These are phyloP conservation scores for Tetradesmus lagerheimii DNA, from an alignment of 139 green algal species.

Conservation along the genomic window DNA sequence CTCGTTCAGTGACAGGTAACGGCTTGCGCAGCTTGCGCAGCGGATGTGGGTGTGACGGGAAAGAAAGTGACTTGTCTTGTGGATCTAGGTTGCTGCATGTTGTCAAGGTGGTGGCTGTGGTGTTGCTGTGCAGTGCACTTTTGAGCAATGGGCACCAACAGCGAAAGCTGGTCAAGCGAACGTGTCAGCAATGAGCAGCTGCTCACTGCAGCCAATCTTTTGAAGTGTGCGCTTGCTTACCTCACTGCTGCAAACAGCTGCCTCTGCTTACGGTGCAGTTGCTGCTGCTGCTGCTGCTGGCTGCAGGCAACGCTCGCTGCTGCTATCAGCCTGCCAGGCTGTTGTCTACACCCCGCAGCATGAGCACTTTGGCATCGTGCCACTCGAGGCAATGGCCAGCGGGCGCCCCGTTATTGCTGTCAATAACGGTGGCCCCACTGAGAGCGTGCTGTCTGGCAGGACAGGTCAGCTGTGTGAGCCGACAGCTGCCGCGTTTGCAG, in stretches of 20 bases:
- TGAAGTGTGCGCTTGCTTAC: too few relatives aligned
- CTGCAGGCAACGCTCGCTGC: slow-evolving; percentile 66
- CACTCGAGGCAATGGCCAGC: slow-evolving; percentile 96
- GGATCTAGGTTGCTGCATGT: too few relatives aligned
- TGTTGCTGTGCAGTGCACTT: not conserved
- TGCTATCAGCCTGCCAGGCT: slow-evolving; percentile 76
- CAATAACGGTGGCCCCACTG: slow-evolving; percentile 86
- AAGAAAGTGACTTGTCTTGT: not conserved
- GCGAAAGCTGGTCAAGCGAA: too few relatives aligned
- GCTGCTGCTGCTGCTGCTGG: not conserved
- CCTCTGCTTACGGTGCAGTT: not conserved
- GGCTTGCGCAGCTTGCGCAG: too few relatives aligned
- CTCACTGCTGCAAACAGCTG: too few relatives aligned
- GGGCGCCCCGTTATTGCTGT: slow-evolving; percentile 89
- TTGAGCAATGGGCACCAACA: too few relatives aligned
- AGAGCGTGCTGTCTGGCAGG: slow-evolving; percentile 78
- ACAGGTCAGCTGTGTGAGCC: slow-evolving; percentile 83
- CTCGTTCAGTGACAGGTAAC: too few relatives aligned
- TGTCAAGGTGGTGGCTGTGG: too few relatives aligned
- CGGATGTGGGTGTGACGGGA: too few relatives aligned
- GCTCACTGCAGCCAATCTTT: not conserved
- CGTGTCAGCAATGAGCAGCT: not conserved
- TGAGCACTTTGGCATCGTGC: slow-evolving; percentile 99
- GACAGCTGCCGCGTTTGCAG: slow-evolving; percentile 52
- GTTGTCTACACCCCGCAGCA: slow-evolving; percentile 93